phyloP scores from a whole-genome alignment of 441 rosid species.

The Raphanus hybrid region DNA sequence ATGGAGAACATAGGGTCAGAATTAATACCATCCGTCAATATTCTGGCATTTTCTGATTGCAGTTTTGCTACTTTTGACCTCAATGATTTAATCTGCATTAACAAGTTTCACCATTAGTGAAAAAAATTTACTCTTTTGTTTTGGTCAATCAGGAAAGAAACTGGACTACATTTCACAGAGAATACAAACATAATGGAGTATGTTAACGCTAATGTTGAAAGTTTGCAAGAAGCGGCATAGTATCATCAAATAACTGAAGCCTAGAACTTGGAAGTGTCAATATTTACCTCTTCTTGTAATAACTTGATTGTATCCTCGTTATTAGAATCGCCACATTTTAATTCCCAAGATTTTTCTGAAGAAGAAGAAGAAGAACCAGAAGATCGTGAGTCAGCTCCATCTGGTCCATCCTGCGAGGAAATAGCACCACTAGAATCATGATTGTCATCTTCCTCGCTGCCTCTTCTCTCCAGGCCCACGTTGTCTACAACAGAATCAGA shows the following conservation, averaged over 20 bases:
- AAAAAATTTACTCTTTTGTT: neutral
- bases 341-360: constrained; percentile 41
- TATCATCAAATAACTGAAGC: constrained; percentile 13
- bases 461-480: constrained; percentile 42
- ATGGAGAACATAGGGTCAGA: constrained; percentile 2
- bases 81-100: constrained; percentile 64
- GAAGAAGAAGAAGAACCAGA: constrained; percentile 33
- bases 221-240: neutral
- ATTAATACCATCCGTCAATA: constrained; percentile 40
- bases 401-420: constrained; percentile 46
- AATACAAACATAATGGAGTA: too few species aligned
- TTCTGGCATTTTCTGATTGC: constrained; percentile 50
- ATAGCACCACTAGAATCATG: constrained; percentile 32
- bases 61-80: constrained; percentile 73
- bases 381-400: constrained; percentile 44
- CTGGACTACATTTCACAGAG: too few species aligned
- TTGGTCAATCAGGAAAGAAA: neutral
- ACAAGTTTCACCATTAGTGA: neutral
- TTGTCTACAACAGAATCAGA: constrained; percentile 35
- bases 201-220: constrained; percentile 1
- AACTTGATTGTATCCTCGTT: constrained; percentile 51
- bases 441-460: constrained; percentile 41
- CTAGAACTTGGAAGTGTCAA: neutral
- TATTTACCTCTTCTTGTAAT: constrained; percentile 71
- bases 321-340: constrained; percentile 39